Conservation (phyloP, 768 basidiomycete genomes). For the Boletus sp. region DNA sequence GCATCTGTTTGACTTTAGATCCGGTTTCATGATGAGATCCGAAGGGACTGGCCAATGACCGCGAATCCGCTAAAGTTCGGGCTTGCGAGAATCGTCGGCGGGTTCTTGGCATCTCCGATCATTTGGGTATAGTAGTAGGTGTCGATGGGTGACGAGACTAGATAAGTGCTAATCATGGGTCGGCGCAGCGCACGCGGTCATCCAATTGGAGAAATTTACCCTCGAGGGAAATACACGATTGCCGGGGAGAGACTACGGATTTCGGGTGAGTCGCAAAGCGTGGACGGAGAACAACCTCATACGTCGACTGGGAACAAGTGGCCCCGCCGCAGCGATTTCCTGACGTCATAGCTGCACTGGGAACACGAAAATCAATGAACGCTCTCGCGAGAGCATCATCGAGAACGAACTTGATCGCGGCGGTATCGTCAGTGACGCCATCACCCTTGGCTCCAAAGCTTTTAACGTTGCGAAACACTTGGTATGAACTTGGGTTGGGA, state of each 20-base stretch:
- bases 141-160: slow-evolving; percentile 61
- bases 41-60: slow-evolving; percentile 54
- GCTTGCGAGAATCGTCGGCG: slow-evolving; percentile 64
- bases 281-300: not conserved
- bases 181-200: not conserved
- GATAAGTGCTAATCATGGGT: slow-evolving; percentile 49
- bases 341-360: slow-evolving; percentile 59
- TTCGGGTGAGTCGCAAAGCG: not conserved
- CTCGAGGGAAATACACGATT: slow-evolving; percentile 69
- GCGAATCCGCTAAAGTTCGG: slow-evolving; percentile 62
- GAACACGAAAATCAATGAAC: slow-evolving; percentile 5
- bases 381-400: not conserved
- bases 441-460: slow-evolving; percentile 53
- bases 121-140: slow-evolving; percentile 76
- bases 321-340: slow-evolving; percentile 60
- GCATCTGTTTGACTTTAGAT: slow-evolving; percentile 44
- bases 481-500: slow-evolving; percentile 46
- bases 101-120: slow-evolving; percentile 67
- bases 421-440: slow-evolving; percentile 72
- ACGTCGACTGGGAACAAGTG: slow-evolving; percentile 49
- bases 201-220: slow-evolving; percentile 35
- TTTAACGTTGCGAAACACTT: slow-evolving; percentile 77
- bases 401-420: slow-evolving; percentile 58
- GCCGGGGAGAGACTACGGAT: slow-evolving; percentile 47
- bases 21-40: not conserved